phyloP scores from a whole-genome alignment of 176 grass and related monocot species.

The Cocos nucifera region DNA sequence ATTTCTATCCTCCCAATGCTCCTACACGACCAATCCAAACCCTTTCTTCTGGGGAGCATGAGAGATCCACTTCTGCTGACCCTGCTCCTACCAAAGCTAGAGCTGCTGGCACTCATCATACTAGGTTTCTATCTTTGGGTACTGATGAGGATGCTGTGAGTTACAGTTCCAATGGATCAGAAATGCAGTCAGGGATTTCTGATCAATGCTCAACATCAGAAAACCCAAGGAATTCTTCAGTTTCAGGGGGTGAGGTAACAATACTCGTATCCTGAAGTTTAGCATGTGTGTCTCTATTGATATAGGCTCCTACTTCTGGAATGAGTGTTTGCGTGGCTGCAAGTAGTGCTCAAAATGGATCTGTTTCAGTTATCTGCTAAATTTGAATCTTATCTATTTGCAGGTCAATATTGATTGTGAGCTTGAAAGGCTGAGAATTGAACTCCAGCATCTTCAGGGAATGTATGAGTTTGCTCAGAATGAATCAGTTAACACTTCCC shows the following conservation, averaged over 20 bases:
- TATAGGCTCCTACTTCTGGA: no score
- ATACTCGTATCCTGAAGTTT: neutral
- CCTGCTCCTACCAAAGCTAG: no score
- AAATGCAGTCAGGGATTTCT: neutral
- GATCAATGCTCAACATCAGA: neutral
- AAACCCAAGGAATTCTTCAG: constrained; percentile 1
- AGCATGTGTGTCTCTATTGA: no score
- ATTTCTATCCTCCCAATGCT: neutral
- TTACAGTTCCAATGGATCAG: constrained; percentile 2
- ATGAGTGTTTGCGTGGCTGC: no score
- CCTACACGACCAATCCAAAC: neutral
- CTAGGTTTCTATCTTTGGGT: neutral
- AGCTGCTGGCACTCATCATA: neutral
- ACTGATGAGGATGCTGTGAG: neutral
- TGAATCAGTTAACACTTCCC: constrained; percentile 22
- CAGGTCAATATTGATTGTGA: constrained; percentile 52
- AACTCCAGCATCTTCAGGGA: constrained; percentile 31
- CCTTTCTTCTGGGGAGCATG: neutral
- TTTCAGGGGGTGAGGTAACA: constrained; percentile 9
- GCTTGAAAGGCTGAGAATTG: constrained; percentile 37
- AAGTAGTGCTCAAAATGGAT: no score
- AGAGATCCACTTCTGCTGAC: neutral
- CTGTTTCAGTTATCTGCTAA: no score
- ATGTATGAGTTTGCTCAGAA: constrained; percentile 26
- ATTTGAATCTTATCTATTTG: neutral